These are phyloP conservation scores for Erodium chrysanthum DNA, from an alignment of 441 rosid genomes.

Conservation along the genomic window DNA sequence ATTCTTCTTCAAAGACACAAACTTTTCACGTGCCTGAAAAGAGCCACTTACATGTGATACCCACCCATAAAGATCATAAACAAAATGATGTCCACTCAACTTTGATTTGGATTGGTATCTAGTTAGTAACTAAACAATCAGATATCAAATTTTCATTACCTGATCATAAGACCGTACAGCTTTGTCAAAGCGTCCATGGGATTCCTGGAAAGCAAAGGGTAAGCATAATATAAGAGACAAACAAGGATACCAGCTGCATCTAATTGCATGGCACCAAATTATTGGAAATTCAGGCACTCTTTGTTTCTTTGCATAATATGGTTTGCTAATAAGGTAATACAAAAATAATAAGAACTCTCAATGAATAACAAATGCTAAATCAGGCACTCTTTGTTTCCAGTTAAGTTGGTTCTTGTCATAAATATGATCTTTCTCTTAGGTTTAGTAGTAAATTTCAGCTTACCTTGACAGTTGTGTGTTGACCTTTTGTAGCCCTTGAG, in stretches of 20 bases:
- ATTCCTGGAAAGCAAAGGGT: conserved; percentile 43
- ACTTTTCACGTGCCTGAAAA: conserved; percentile 75
- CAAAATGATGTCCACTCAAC: background rate
- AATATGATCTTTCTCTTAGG: no score
- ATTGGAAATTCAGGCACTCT: background rate
- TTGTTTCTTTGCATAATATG: background rate
- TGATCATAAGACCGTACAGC: conserved; percentile 63
- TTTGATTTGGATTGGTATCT: background rate
- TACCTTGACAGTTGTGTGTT: no score
- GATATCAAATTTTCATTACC: conserved; percentile 35
- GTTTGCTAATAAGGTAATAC: background rate
- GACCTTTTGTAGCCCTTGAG: no score
- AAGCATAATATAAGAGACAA: conserved; percentile 13
- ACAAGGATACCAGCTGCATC: background rate
- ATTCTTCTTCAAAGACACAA: conserved; percentile 77
- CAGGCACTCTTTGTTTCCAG: no score
- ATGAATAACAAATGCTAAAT: no score
- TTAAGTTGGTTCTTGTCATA: no score
- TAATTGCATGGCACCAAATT: background rate
- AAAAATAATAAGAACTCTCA: no score
- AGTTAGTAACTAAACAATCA: background rate
- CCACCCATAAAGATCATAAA: background rate
- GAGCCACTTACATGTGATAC: background rate
- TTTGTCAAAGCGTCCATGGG: conserved; percentile 67
- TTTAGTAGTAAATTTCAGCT: no score